Percentiles rank a stretch among this genome's conserved stretches.
phyloP scores from a whole-genome alignment of 2,329 filamentous ascomycete genomes.

The Aureobasidium sp. region DNA sequence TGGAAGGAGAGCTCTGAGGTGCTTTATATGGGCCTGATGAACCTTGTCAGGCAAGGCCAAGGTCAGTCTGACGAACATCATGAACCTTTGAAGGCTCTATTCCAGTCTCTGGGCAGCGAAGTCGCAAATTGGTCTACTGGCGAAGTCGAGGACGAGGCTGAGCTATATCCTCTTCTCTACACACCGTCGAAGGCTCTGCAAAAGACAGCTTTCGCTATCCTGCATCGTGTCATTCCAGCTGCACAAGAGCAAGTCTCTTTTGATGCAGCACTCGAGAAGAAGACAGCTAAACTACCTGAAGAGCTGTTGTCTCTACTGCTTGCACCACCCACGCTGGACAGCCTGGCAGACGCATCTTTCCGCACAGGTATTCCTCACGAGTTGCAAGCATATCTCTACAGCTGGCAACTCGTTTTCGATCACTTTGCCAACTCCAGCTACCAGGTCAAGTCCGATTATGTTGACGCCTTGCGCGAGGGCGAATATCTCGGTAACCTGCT shows the following conservation, averaged over 20 bases:
- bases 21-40: slow-evolving; percentile 53
- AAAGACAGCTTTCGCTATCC: slow-evolving; percentile 68
- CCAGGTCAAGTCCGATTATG: slow-evolving; percentile 76
- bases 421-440: slow-evolving; percentile 59
- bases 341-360: slow-evolving; percentile 58
- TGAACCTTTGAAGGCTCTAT: slow-evolving; percentile 67
- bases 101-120: slow-evolving; percentile 64
- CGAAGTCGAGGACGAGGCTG: slow-evolving; percentile 55
- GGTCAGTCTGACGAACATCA: slow-evolving; percentile 47
- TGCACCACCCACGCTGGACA: slow-evolving; percentile 65
- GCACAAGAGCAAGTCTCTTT: slow-evolving; percentile 77
- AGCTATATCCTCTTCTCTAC: slow-evolving; percentile 69
- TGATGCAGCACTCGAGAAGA: slow-evolving; percentile 65
- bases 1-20: slow-evolving; percentile 54
- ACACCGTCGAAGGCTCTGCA: slow-evolving; percentile 71
- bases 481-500: slow-evolving; percentile 63
- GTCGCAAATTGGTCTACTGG: slow-evolving; percentile 58
- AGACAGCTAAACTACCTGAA: slow-evolving; percentile 66
- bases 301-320: slow-evolving; percentile 79
- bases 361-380: slow-evolving; percentile 58
- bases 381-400: slow-evolving; percentile 73
- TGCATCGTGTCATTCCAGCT: slow-evolving; percentile 72
- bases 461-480: slow-evolving; percentile 68
- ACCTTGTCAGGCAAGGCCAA: slow-evolving; percentile 49
- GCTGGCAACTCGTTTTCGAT: slow-evolving; percentile 87